phyloP scores from a whole-genome alignment of 2,329 filamentous ascomycete genomes.

The Colletotrichum trifolii region DNA sequence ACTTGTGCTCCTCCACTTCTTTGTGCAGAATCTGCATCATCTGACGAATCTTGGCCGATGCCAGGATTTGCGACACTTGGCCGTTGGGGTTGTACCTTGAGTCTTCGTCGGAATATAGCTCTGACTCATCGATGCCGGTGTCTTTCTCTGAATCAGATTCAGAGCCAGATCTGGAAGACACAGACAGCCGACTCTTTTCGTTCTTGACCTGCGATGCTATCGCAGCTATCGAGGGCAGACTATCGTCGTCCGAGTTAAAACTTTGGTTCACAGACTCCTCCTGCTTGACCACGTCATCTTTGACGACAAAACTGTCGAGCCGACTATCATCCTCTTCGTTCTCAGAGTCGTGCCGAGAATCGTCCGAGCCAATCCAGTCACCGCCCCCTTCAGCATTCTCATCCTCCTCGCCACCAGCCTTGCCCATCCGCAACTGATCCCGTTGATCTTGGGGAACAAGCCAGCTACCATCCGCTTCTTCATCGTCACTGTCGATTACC shows the following conservation, averaged over 20 bases:
- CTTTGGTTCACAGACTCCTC: constrained; percentile 46
- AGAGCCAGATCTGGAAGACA: constrained; percentile 17
- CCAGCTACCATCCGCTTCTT: constrained; percentile 82
- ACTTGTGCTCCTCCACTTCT: constrained; percentile 87
- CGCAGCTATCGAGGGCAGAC: constrained; percentile 51
- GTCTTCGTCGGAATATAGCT: constrained; percentile 55
- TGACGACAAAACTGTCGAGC: constrained; percentile 65
- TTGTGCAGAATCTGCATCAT: constrained; percentile 82
- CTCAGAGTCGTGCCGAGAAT: constrained; percentile 69
- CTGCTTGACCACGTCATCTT: constrained; percentile 56
- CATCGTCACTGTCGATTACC: constrained; percentile 74
- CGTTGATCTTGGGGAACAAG: constrained; percentile 77
- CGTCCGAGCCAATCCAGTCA: constrained; percentile 79
- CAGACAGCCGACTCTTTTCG: constrained; percentile 37
- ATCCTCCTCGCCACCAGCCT: constrained; percentile 85
- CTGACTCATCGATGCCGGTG: constrained; percentile 53
- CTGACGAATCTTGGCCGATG: constrained; percentile 92
- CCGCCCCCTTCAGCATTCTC: constrained; percentile 90
- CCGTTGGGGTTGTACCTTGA: constrained; percentile 45
- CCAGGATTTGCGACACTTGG: constrained; percentile 64
- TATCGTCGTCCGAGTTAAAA: constrained; percentile 45
- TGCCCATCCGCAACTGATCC: constrained; percentile 71
- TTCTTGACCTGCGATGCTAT: constrained; percentile 47
- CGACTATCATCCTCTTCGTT: constrained; percentile 66
- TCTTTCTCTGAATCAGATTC: constrained; percentile 50